Base-by-base conservation (phyloP, 2,329 filamentous ascomycete species). In the Alternaria metachromatica region DNA sequence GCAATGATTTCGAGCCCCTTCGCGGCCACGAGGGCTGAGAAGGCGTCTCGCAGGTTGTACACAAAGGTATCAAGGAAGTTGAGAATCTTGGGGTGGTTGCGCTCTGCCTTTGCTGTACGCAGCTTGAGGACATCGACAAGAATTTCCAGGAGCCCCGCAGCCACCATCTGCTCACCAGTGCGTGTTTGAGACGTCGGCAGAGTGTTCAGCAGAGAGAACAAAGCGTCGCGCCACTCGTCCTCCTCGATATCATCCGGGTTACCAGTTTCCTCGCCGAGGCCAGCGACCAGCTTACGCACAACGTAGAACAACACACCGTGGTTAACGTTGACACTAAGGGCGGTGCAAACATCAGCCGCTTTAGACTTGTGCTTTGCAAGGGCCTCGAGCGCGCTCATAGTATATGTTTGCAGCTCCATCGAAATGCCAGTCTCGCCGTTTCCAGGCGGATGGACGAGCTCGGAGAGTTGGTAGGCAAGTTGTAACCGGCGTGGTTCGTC, bases 291-390 rank as follows among this genome's bases (percentile, higher is more conserved):
- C 80, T 97, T 97, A 60, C 95, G 89, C 54, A 97, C 91, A 69
- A 97, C 88, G 75, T 97, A 98, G 70, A 98, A 91, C 48, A 99
- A 86, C 28, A 98, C 91, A 13, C 96, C 96, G 73, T 99, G 96
- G 73, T 97, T 98, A 41, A 98, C 95, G 71, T 95, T 97, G 58
- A 96, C 93, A 74, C 94, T 97, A 45, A 99, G 84, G n/a, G 96
- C 94, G 45, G 93, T 90, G 67, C 94, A 90, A 23, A 99, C 91
- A 77, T 99, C 96, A 33, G 89, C 84, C 28, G 90, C 88, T 75
- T 93, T 94, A 60, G 86, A 83, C 72, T 92, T 90, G 76, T 93
- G 93, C 75, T 89, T 91, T 7, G 92, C 89, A 60, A 99, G 85
- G n/a, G 93, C 92, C 77, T 97, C 94, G 55, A 99, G 84, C 1